phyloP scores from a whole-genome alignment of 139 green algal species.

The Mychonastes homosphaera region DNA sequence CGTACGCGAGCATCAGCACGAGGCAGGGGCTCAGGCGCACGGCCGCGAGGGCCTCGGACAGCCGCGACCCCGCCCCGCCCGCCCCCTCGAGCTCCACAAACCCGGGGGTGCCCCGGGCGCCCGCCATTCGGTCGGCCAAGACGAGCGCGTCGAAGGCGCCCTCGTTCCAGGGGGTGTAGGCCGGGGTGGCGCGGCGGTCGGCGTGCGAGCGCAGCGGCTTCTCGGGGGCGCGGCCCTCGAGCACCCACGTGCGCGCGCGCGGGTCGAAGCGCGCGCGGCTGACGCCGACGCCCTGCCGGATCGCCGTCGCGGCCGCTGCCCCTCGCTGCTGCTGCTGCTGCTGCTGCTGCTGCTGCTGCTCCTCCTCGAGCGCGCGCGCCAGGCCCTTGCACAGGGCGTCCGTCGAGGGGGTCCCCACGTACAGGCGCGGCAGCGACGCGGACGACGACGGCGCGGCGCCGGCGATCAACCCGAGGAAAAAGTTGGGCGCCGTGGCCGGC shows the following conservation, averaged over 20 bases:
- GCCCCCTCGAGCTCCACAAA: conserved; percentile 10
- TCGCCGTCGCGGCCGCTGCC: background rate
- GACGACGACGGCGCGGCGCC: no score
- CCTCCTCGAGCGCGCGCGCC: conserved; percentile 4
- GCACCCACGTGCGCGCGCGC: conserved; percentile 15
- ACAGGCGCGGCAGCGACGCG: no score
- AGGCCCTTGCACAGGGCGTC: conserved; percentile 7
- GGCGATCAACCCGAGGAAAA: background rate
- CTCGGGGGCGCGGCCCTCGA: conserved; percentile 5
- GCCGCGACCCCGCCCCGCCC: conserved; percentile 4
- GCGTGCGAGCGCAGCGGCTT: background rate
- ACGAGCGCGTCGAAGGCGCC: conserved; percentile 22
- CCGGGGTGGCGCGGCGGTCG: conserved; percentile 5
- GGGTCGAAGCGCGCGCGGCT: conserved; percentile 5
- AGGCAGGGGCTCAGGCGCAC: conserved; percentile 3
- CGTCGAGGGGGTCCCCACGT: no score
- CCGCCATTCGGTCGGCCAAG: conserved; percentile 22
- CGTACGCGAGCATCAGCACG: conserved; percentile 11
- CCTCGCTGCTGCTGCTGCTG: conserved; percentile 13
- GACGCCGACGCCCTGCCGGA: conserved; percentile 1
- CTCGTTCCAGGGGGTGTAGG: conserved; percentile 18
- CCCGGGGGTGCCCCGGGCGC: conserved; percentile 7
- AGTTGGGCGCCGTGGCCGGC: background rate
- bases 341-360: conserved; percentile 14
- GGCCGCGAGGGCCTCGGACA: background rate